These are phyloP conservation scores for Penicillium sp. DNA, from an alignment of 2,329 filamentous ascomycete genomes.

Conservation along the genomic window DNA sequence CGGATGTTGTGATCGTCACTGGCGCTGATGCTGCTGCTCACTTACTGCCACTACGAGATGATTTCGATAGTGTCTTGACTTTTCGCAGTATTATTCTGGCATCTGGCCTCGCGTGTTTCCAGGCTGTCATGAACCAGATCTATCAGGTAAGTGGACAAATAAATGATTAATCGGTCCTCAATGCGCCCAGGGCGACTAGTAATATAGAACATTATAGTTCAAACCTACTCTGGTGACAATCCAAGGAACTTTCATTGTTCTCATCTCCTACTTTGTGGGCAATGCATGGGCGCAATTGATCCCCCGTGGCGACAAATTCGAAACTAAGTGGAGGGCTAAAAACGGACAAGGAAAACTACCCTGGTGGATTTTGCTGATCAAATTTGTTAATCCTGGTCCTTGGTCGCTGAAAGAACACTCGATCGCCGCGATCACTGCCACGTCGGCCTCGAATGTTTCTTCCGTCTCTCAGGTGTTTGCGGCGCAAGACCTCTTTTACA, in stretches of 20 bases:
- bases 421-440: constrained; percentile 59
- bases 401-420: constrained; percentile 63
- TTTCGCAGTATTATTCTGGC: constrained; percentile 59
- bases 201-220: constrained; percentile 43
- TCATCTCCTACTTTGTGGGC: constrained; percentile 62
- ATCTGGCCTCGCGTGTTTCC: constrained; percentile 56
- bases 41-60: constrained; percentile 58
- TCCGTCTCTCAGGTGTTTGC: constrained; percentile 50
- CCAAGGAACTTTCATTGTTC: constrained; percentile 60
- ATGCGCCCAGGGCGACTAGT: background rate
- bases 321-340: constrained; percentile 52
- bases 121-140: constrained; percentile 61
- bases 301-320: constrained; percentile 57
- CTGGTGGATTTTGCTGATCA: constrained; percentile 43
- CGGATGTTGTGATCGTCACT: constrained; percentile 54
- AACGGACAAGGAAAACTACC: constrained; percentile 50
- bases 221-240: constrained; percentile 57
- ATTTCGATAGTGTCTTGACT: constrained; percentile 56
- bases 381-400: constrained; percentile 56
- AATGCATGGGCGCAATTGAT: constrained; percentile 54
- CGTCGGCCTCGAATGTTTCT: constrained; percentile 56
- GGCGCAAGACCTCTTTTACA: constrained; percentile 58
- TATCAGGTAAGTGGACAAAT: constrained; percentile 51
- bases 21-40: constrained; percentile 57
- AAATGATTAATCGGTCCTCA: background rate